Evolutionary conservation across 2,329 filamentous ascomycete species (phyloP).

Genomic region (Alternaria viburni): DNA sequence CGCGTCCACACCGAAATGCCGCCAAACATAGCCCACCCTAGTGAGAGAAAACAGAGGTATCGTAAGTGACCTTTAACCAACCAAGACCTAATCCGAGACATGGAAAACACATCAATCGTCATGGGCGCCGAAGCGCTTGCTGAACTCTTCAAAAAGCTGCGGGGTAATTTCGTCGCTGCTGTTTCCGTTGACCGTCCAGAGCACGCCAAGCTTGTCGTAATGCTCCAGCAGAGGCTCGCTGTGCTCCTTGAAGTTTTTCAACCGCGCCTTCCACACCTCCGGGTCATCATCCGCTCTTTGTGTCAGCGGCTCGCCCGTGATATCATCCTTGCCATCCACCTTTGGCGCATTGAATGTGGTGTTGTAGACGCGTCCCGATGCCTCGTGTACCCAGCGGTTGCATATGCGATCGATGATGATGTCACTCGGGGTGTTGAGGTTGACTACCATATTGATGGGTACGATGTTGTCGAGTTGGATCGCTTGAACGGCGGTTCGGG

Average conservation of each 20-base stretch:
- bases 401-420: constrained; percentile 90
- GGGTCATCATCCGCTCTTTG: constrained; percentile 87
- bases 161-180: constrained; percentile 95
- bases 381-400: constrained; percentile 90
- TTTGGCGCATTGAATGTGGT: constrained; percentile 88
- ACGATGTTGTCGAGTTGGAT: constrained; percentile 77
- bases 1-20: not conserved
- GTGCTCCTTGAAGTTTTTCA: constrained; percentile 85
- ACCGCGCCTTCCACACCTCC: constrained; percentile 80
- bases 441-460: constrained; percentile 94
- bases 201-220: constrained; percentile 81
- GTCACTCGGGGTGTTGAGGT: constrained; percentile 80
- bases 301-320: constrained; percentile 85
- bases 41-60: constrained; percentile 2
- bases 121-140: constrained; percentile 68
- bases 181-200: constrained; percentile 86
- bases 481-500: constrained; percentile 84
- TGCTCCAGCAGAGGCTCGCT: constrained; percentile 85
- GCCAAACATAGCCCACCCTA: not conserved
- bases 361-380: constrained; percentile 93
- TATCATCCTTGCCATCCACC: constrained; percentile 80
- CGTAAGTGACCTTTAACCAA: constrained; percentile 4
- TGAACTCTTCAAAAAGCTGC: constrained; percentile 83
- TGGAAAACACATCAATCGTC: constrained; percentile 21
- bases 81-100: constrained; percentile 3